These are phyloP conservation scores for Pholiota adiposa DNA, from an alignment of 1,284 basidiomycete genomes.

Conservation along the genomic window DNA sequence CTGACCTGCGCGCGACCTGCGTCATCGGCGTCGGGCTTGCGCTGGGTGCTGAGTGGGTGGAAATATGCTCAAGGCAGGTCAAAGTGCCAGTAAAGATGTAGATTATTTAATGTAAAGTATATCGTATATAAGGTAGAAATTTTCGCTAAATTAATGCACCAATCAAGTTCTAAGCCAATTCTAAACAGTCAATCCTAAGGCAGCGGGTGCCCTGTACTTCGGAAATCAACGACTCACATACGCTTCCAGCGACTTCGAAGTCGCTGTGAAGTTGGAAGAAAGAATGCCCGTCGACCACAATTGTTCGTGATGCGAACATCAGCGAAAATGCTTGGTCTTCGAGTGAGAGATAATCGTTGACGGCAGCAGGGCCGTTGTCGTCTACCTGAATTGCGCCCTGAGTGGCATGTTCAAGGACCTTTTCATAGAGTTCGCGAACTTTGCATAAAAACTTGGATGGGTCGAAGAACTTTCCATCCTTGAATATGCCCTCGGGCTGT, in stretches of 20 bases:
- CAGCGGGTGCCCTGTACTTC: neutral
- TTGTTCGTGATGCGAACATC: neutral
- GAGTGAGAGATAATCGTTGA: neutral
- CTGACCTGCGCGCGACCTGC: neutral
- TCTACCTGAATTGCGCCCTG: neutral
- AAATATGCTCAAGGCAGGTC: no score
- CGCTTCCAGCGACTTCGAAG: neutral
- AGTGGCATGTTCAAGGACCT: neutral
- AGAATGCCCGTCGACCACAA: neutral
- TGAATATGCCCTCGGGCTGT: constrained; percentile 8
- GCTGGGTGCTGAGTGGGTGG: no score
- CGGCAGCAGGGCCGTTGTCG: neutral
- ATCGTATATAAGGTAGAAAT: no score
- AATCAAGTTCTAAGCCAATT: neutral
- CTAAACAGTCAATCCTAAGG: neutral
- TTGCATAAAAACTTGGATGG: neutral
- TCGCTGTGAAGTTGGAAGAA: neutral
- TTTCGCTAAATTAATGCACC: no score
- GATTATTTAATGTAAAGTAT: no score
- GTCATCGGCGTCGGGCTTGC: no score
- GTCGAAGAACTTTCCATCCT: constrained; percentile 2
- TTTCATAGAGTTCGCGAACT: constrained; percentile 5
- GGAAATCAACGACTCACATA: neutral
- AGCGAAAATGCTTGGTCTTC: constrained; percentile 8
- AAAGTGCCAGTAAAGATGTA: no score